Conservation (phyloP, 2,329 filamentous ascomycete species). For the Pyrenochaeta sp. region DNA sequence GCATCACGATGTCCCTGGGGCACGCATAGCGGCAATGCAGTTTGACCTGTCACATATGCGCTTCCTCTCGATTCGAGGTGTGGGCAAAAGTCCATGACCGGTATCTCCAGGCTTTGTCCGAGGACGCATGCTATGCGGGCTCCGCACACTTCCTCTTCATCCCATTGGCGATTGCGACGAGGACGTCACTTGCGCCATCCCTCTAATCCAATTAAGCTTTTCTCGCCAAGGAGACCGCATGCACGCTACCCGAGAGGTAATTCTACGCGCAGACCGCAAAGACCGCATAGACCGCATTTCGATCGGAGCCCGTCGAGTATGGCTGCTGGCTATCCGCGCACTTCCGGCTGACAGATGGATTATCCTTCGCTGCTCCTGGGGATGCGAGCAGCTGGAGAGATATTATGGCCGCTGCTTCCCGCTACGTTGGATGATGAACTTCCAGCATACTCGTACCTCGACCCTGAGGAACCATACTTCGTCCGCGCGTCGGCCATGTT, state of each 20-base stretch:
- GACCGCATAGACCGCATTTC: constrained; percentile 15
- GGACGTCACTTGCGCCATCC: constrained; percentile 29
- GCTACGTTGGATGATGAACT: not conserved
- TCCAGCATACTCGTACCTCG: not conserved
- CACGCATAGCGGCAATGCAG: constrained; percentile 4
- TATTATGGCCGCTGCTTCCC: constrained; percentile 2
- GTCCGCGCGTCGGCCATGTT: not conserved
- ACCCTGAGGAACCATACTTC: no score
- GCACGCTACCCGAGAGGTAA: constrained; percentile 21
- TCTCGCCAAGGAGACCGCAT: not conserved
- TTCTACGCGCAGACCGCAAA: constrained; percentile 16
- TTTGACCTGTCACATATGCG: constrained; percentile 4
- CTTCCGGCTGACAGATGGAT: constrained; percentile 25
- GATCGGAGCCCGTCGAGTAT: constrained; percentile 12
- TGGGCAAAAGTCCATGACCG: constrained; percentile 5
- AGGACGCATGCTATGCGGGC: constrained; percentile 3
- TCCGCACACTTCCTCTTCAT: constrained; percentile 16
- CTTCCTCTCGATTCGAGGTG: not conserved
- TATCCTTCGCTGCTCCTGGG: constrained; percentile 4
- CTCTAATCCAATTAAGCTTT: constrained; percentile 34
- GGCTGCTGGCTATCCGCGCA: constrained; percentile 23
- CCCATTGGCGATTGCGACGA: constrained; percentile 19
- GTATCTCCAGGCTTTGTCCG: constrained; percentile 27
- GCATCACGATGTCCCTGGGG: constrained; percentile 1
- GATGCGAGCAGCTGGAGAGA: not conserved